Conservation (phyloP, 176 grass and related monocot species). For the Saccharum officinarum region DNA sequence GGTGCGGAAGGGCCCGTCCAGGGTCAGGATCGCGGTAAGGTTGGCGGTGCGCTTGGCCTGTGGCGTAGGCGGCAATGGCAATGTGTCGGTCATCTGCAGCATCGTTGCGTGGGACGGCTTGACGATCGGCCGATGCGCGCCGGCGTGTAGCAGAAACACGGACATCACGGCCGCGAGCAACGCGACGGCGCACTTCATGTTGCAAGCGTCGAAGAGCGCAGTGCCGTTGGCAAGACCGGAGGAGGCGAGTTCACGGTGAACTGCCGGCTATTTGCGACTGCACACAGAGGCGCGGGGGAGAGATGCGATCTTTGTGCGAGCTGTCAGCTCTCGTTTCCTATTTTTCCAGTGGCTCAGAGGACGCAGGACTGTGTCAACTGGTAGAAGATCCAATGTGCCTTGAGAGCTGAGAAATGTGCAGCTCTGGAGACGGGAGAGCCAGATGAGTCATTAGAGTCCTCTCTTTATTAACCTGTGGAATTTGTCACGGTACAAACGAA, state of each 20-base stretch:
- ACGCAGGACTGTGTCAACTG: slow-evolving; percentile 31
- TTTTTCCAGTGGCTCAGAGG: slow-evolving; percentile 37
- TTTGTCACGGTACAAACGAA: not conserved
- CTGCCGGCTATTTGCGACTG: not conserved
- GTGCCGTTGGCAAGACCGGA: not conserved
- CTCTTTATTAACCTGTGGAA: not conserved
- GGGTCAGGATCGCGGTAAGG: slow-evolving; percentile 38
- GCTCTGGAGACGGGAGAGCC: not conserved
- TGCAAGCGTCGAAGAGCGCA: not conserved
- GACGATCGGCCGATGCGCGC: slow-evolving; percentile 19
- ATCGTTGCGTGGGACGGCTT: not conserved
- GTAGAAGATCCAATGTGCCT: not conserved
- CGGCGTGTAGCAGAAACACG: not conserved
- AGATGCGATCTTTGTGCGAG: slow-evolving; percentile 20
- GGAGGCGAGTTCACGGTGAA: not conserved
- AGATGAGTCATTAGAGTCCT: not conserved
- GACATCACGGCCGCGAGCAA: slow-evolving; percentile 3
- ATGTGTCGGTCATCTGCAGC: not conserved
- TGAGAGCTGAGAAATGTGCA: not conserved
- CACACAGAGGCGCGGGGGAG: not conserved
- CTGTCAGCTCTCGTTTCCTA: not conserved
- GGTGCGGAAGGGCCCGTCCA: slow-evolving; percentile 31
- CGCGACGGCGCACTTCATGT: slow-evolving; percentile 1
- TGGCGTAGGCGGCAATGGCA: not conserved
- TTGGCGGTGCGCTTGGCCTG: not conserved